Evolutionary conservation across 2,329 filamentous ascomycete species (phyloP).

Genomic region (Pleurostoma richardsiae): DNA sequence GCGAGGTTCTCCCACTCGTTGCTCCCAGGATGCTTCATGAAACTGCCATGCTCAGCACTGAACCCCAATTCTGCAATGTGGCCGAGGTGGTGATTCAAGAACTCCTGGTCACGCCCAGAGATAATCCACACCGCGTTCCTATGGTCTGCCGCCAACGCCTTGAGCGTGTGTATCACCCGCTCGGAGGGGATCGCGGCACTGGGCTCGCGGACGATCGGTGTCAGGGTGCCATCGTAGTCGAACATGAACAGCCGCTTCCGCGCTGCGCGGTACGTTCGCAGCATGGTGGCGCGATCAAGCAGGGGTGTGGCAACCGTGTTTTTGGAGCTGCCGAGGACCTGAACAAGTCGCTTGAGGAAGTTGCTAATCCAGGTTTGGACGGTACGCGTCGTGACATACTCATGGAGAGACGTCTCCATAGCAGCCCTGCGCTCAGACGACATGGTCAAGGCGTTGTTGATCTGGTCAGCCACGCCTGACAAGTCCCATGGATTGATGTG

Average conservation of each 20-base stretch:
- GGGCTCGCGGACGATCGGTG: slow-evolving; percentile 90
- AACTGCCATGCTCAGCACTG: slow-evolving; percentile 94
- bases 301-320: slow-evolving; percentile 73
- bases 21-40: slow-evolving; percentile 75
- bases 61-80: slow-evolving; percentile 86
- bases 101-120: slow-evolving; percentile 87
- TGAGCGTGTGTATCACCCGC: slow-evolving; percentile 73
- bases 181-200: slow-evolving; percentile 84
- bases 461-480: slow-evolving; percentile 74
- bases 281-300: slow-evolving; percentile 68
- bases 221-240: slow-evolving; percentile 96
- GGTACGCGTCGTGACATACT: slow-evolving; percentile 79
- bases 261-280: slow-evolving; percentile 69
- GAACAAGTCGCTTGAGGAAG: slow-evolving; percentile 73
- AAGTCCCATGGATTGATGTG: slow-evolving; percentile 98
- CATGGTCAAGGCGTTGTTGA: slow-evolving; percentile 79
- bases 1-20: slow-evolving; percentile 86
- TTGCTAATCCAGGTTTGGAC: slow-evolving; percentile 81
- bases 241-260: slow-evolving; percentile 92
- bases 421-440: slow-evolving; percentile 55
- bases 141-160: slow-evolving; percentile 72
- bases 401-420: slow-evolving; percentile 72
- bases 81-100: slow-evolving; percentile 87
- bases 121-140: slow-evolving; percentile 97
- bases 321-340: slow-evolving; percentile 72